Conservation (phyloP, 2,329 filamentous ascomycete genomes). For the Ophiocordyceps camponoti-rufipedis region DNA sequence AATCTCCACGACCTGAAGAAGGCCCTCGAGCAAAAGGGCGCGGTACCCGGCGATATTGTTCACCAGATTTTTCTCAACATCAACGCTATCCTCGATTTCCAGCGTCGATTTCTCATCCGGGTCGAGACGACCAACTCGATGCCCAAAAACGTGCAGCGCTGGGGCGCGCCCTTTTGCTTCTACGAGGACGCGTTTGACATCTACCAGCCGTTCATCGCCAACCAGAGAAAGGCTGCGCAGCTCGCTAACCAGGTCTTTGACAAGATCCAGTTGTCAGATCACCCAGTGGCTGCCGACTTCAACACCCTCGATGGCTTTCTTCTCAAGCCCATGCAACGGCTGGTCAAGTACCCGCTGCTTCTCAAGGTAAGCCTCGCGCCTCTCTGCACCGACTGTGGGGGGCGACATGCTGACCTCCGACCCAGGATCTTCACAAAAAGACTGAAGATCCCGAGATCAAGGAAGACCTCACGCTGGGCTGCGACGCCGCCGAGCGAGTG, state of each 20-base stretch:
- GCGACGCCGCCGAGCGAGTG: conserved; percentile 65
- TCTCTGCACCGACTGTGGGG: neutral
- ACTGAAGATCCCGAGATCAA: conserved; percentile 55
- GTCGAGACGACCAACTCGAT: conserved; percentile 90
- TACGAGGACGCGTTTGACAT: conserved; percentile 81
- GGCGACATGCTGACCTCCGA: neutral
- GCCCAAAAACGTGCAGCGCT: conserved; percentile 60
- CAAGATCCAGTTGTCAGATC: conserved; percentile 61
- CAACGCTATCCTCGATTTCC: conserved; percentile 86
- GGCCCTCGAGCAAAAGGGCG: conserved; percentile 69
- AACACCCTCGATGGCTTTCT: conserved; percentile 83
- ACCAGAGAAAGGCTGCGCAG: conserved; percentile 78
- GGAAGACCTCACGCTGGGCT: conserved; percentile 56
- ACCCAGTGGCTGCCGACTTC: conserved; percentile 67
- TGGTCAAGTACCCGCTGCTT: conserved; percentile 86
- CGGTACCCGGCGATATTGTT: conserved; percentile 74
- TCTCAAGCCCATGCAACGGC: conserved; percentile 86
- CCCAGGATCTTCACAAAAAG: conserved; percentile 70
- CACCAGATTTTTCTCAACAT: conserved; percentile 95
- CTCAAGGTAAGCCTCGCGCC: conserved; percentile 44
- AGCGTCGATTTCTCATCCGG: conserved; percentile 83
- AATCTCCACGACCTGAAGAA: conserved; percentile 87
- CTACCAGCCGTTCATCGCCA: conserved; percentile 94
- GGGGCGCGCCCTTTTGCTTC: conserved; percentile 78
- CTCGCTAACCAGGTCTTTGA: conserved; percentile 75